These are phyloP conservation scores for Escallonia herrerae DNA, from an alignment of 129 eudicot genomes.

Conservation along the genomic window DNA sequence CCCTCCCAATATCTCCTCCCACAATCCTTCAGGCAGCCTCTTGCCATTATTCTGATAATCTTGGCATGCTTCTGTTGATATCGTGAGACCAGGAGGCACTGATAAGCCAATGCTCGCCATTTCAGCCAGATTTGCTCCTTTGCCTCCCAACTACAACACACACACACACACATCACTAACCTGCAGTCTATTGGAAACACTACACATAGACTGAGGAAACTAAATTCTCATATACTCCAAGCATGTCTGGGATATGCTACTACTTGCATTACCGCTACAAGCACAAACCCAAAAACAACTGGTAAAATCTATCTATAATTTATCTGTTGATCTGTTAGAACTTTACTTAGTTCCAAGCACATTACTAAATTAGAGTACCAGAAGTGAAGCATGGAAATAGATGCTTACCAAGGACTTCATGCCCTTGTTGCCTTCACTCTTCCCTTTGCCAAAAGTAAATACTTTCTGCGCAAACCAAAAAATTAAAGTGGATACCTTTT, in stretches of 20 bases:
- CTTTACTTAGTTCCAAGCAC: too few relatives aligned
- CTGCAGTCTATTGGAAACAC: too few relatives aligned
- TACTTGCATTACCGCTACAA: too few relatives aligned
- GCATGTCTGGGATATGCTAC: too few relatives aligned
- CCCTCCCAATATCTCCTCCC: constrained; percentile 90
- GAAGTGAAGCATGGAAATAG: neutral
- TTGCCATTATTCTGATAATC: constrained; percentile 82
- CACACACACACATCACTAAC: neutral
- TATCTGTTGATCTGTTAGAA: too few relatives aligned
- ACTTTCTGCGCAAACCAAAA: constrained; percentile 51
- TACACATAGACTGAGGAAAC: too few relatives aligned
- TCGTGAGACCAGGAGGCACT: constrained; percentile 93
- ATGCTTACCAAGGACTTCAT: constrained; percentile 97
- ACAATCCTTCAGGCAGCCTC: constrained; percentile 60
- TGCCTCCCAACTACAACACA: constrained; percentile 79
- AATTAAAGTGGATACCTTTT: neutral
- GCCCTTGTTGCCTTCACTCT: constrained; percentile 90
- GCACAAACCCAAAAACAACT: too few relatives aligned
- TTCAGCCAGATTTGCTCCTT: constrained; percentile 98
- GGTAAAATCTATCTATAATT: too few relatives aligned
- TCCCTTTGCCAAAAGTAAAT: constrained; percentile 91
- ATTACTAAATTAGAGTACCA: too few relatives aligned
- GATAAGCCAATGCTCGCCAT: constrained; percentile 98
- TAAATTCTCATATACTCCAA: too few relatives aligned
- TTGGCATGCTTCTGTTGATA: constrained; percentile 96